Evolutionary conservation across 2,329 filamentous ascomycete species (phyloP), one percentile per base, ranked within the genome.

Genomic region (Cordyceps fumosorosea): DNA sequence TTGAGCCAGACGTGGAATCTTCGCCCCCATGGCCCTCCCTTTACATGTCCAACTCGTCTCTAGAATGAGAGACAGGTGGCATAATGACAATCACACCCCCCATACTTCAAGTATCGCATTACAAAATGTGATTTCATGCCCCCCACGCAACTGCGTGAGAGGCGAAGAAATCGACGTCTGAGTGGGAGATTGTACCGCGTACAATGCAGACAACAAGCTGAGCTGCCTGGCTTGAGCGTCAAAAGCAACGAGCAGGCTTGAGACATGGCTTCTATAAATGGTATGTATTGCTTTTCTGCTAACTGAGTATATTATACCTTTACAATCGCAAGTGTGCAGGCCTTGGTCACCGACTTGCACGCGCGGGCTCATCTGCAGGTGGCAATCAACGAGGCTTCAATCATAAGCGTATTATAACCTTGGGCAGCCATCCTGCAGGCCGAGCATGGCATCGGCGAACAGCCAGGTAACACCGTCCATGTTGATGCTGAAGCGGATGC

Each of bases 351-450:
- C 32, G 47, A 53, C 37, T 22, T 44, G 34, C 56, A 60, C 44
- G 48, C 45, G 37, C 56, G 11, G 2, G 24, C 16, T 44, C 18
- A 44, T 10, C 42, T 51, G 47, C 20, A 52, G 11, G n/a, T 20
- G 14, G 45, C 29, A 14, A 44, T 29, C 42, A 44, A 32, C 24
- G 47, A 60, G 32, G 24, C 20, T 11, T 45, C 22, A 6, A 22
- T 32, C 47, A 59, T 42, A 59, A 59, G 56, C 47, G 16, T 51
- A 42, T 42, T 42, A 58, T 50, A 12, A 52, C 56, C 20, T 51
- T 59, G 29, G 29, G 29, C 29, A 32, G 29, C 29, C 29, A 32
- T 8, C 29, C 29, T 8, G 29, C 29, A 32, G 29, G 29, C 29
- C 8, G 29, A 32, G 29, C 29, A 32, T 32, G 29, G 29, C 29